A percentile compares a stretch with the other conserved stretches of the same genome.
Evolutionary conservation across 331 rosid genomes (phyloP).

Genomic region (Phaseolus coccineus): DNA sequence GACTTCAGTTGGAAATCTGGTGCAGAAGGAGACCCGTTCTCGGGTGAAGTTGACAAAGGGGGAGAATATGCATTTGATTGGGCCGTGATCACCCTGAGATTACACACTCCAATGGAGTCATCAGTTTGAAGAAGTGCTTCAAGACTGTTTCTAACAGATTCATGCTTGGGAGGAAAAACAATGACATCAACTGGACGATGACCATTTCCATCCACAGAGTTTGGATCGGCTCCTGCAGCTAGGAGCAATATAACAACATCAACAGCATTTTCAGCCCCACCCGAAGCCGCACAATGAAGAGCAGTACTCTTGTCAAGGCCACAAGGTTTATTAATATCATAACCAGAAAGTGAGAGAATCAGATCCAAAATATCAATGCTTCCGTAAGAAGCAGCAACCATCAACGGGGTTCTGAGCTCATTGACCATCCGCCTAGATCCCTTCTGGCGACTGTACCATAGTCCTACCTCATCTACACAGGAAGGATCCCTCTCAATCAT

Average conservation of each 20-base stretch:
- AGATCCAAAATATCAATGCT: constrained; percentile 72
- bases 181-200: constrained; percentile 68
- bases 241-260: constrained; percentile 72
- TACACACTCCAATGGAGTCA: constrained; percentile 51
- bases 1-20: constrained; percentile 61
- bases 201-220: constrained; percentile 70
- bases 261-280: constrained; percentile 78
- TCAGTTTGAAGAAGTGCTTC: constrained; percentile 68
- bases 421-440: constrained; percentile 85
- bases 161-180: constrained; percentile 68
- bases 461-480: constrained; percentile 73
- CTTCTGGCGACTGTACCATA: constrained; percentile 77
- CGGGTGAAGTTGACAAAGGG: constrained; percentile 66
- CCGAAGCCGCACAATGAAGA: constrained; percentile 89
- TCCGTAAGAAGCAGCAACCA: constrained; percentile 92
- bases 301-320: constrained; percentile 80
- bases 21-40: constrained; percentile 63
- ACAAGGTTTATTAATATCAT: constrained; percentile 62
- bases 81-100: constrained; percentile 46
- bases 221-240: constrained; percentile 77
- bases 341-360: constrained; percentile 65
- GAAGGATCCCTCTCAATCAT: constrained; percentile 70
- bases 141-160: constrained; percentile 52
- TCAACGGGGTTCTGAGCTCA: constrained; percentile 77
- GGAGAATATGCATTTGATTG: constrained; percentile 60